Conservation (phyloP, 495 filamentous ascomycete species). For the Aspergillus sclerotiicarbonarius region DNA sequence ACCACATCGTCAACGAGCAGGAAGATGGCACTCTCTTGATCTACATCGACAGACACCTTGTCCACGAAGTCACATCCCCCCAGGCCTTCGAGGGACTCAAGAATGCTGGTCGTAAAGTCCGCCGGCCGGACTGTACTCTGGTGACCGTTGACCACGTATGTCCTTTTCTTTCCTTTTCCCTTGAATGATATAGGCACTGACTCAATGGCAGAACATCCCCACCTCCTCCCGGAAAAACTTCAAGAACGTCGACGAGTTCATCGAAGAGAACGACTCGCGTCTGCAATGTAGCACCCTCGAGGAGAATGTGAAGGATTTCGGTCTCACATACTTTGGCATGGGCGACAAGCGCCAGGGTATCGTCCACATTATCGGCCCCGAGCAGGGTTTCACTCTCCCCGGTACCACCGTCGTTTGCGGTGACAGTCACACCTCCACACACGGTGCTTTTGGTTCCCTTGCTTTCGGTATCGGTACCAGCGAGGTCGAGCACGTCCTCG, state of each 20-base stretch:
- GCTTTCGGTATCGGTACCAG: constrained; percentile 98
- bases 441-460: constrained; percentile 93
- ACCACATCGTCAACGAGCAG: constrained; percentile 91
- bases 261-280: constrained; percentile 90
- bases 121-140: constrained; percentile 92
- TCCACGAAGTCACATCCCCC: constrained; percentile 97
- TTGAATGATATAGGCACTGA: constrained; percentile 8
- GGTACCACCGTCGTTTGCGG: constrained; percentile 97
- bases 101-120: constrained; percentile 80
- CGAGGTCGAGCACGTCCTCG: constrained; percentile 97
- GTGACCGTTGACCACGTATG: constrained; percentile 96
- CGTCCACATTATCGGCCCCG: constrained; percentile 97
- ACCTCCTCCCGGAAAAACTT: constrained; percentile 85
- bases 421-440: constrained; percentile 96
- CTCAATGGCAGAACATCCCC: constrained; percentile 74
- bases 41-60: constrained; percentile 94
- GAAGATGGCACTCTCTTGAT: constrained; percentile 87
- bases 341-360: constrained; percentile 97
- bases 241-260: constrained; percentile 81
- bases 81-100: constrained; percentile 97
- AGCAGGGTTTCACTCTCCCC: constrained; percentile 97
- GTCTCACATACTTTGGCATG: constrained; percentile 95
- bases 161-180: constrained; percentile 9
- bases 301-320: constrained; percentile 95
- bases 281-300: constrained; percentile 93